Base-by-base conservation (phyloP, 164 flowering plant species). In the Annona squamosa region DNA sequence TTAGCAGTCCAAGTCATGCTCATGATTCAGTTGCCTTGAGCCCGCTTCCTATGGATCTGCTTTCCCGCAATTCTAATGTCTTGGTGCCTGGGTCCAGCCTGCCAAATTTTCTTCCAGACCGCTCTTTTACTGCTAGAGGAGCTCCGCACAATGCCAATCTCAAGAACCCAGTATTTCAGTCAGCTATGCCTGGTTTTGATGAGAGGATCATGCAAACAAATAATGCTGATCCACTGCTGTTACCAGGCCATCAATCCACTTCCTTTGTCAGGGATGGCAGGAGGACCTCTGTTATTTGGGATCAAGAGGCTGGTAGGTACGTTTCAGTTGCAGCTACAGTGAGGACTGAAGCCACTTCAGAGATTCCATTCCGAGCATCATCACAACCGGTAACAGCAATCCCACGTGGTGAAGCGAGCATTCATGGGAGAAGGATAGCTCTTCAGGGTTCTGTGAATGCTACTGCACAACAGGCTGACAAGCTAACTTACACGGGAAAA, bases 261-360 rank as follows among this genome's bases (percentile, higher is more conserved):
- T 52, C 59, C 59, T 16, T 52, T 52, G 17, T 52, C 59, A 52
- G 59, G 59, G 45, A 42, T 66, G 17, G 81, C n/a, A 89, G 84
- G 79, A 84, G 90, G 79, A 81, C 97, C 13, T 92, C 97, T 18
- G 98, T 95, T 13, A 86, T 91, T 17, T 95, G 99, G 99, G 98
- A 95, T 76, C 99, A 89, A 79, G 97, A 91, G 81, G 97, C 97
- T 9, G 99, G 98, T 1, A 83, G 98, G 76, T 95, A 91, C 74
- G 85, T 92, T 41, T 95, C 98, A 0, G 82, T 92, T 70, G 92
- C 97, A 10, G 72, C 81, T 37, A 84, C 97, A 42, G 74, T 76
- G 48, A 79, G 84, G 68, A 72, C 67, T 63, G 84, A 72, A 76
- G 44, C 77, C 46, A 77, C 91, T 42, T 71, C 82, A 44, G 93